Percentiles rank a stretch among this genome's conserved stretches.
phyloP scores from a whole-genome alignment of 305 asterid genomes.

The Fraxinus latifolia region DNA sequence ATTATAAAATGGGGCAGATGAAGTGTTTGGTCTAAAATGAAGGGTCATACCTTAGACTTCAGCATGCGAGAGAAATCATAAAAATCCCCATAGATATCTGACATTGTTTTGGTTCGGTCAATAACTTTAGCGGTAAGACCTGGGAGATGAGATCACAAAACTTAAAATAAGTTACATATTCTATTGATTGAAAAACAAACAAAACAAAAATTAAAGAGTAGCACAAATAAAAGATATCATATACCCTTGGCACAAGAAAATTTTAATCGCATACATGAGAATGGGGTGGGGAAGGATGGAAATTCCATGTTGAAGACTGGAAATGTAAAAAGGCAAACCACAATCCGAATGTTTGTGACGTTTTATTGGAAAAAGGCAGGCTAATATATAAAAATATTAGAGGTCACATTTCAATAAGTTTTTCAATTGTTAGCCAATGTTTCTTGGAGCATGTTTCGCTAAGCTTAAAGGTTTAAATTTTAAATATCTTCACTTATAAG shows the following conservation, averaged over 20 bases:
- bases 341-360: background rate
- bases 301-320: background rate
- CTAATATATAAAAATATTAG: background rate
- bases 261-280: background rate
- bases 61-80: constrained; percentile 80
- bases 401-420: background rate
- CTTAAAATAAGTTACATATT: background rate
- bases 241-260: background rate
- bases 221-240: background rate
- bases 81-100: constrained; percentile 91
- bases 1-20: background rate
- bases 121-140: constrained; percentile 94
- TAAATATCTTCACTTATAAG: background rate
- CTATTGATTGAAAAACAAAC: background rate
- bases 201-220: background rate
- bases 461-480: background rate
- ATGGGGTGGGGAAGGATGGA: background rate
- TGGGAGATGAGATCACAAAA: constrained; percentile 28
- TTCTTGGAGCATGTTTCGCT: background rate
- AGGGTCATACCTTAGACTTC: constrained; percentile 68
- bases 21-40: background rate
- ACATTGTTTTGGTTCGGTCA: constrained; percentile 63
- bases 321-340: background rate
- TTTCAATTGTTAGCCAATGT: background rate
- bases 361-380: background rate